A percentile compares a stretch with the other conserved stretches of the same genome.
Conservation (phyloP, 2,329 filamentous ascomycete species). For the Aureobasidium musti region DNA sequence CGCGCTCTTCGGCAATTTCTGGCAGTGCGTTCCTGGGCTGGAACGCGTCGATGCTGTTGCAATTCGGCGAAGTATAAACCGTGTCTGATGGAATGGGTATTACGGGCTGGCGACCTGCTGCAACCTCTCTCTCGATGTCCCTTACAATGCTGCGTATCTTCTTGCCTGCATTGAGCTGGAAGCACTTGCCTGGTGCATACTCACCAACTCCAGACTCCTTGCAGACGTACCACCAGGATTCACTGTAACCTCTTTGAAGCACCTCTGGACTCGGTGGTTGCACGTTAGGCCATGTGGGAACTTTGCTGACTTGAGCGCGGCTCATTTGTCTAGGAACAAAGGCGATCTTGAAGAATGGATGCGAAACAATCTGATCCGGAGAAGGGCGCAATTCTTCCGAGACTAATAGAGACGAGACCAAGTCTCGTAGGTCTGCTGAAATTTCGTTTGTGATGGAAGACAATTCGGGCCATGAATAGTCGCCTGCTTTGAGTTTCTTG, state of each 20-base stretch:
- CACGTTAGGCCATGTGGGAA: slow-evolving; percentile 52
- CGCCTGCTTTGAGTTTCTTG: slow-evolving; percentile 64
- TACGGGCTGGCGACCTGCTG: slow-evolving; percentile 50
- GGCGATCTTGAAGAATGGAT: slow-evolving; percentile 75
- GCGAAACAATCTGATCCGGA: slow-evolving; percentile 75
- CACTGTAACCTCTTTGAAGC: slow-evolving; percentile 51
- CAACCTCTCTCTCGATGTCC: slow-evolving; percentile 54
- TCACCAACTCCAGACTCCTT: slow-evolving; percentile 55
- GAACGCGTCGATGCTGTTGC: slow-evolving; percentile 44
- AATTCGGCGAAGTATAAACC: slow-evolving; percentile 52
- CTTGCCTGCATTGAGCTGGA: slow-evolving; percentile 51
- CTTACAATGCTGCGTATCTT: slow-evolving; percentile 53
- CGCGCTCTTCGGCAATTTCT: slow-evolving; percentile 46
- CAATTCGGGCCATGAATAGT: slow-evolving; percentile 76
- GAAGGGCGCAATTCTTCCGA: slow-evolving; percentile 73
- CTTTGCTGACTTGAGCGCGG: slow-evolving; percentile 47
- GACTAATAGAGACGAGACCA: slow-evolving; percentile 74
- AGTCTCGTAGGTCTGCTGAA: slow-evolving; percentile 72
- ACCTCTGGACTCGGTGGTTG: slow-evolving; percentile 48
- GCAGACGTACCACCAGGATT: slow-evolving; percentile 55
- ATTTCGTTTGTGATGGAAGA: slow-evolving; percentile 69
- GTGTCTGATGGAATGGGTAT: slow-evolving; percentile 53
- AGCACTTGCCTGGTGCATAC: slow-evolving; percentile 49
- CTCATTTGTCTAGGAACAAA: slow-evolving; percentile 65
- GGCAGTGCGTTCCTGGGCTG: slow-evolving; percentile 41